Percentiles rank a stretch among this genome's conserved stretches.
Conservation (phyloP, 192 early-diverging fungal species). For the Funneliformis mosseae region DNA sequence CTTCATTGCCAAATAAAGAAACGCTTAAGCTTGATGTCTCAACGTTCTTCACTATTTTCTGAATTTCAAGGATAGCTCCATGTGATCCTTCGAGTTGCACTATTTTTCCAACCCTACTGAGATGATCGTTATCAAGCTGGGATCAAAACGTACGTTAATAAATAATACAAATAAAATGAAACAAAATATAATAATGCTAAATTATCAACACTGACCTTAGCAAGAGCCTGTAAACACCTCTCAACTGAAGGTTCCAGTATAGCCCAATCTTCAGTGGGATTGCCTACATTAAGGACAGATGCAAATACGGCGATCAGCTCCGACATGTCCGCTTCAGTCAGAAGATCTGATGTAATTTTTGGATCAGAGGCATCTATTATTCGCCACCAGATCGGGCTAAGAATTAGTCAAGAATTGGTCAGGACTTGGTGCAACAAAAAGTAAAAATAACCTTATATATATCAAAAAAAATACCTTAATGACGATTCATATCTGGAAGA, state of each 20-base stretch:
- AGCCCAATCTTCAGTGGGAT: conserved; percentile 24
- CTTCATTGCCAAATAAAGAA: neutral
- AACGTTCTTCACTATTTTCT: neutral
- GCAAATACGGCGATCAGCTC: too few species aligned
- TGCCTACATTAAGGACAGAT: too few species aligned
- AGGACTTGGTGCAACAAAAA: neutral
- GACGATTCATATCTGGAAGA: conserved; percentile 14
- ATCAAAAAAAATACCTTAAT: neutral
- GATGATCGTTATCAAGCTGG: neutral
- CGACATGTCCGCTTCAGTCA: too few species aligned
- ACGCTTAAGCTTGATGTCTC: neutral
- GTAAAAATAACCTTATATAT: neutral
- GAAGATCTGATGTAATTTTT: neutral
- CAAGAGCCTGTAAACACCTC: neutral
- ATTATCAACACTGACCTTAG: conserved; percentile 3
- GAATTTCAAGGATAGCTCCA: neutral
- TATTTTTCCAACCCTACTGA: conserved; percentile 11
- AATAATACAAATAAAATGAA: neutral
- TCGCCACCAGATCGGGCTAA: conserved; percentile 25
- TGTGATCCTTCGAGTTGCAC: neutral
- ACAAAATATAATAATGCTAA: neutral
- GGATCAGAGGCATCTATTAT: conserved; percentile 30
- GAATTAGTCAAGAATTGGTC: conserved; percentile 12
- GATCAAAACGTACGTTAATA: neutral
- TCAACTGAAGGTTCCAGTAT: neutral